phyloP scores from a whole-genome alignment of 2,329 filamentous ascomycete species.

The Penicillium vulpinum region DNA sequence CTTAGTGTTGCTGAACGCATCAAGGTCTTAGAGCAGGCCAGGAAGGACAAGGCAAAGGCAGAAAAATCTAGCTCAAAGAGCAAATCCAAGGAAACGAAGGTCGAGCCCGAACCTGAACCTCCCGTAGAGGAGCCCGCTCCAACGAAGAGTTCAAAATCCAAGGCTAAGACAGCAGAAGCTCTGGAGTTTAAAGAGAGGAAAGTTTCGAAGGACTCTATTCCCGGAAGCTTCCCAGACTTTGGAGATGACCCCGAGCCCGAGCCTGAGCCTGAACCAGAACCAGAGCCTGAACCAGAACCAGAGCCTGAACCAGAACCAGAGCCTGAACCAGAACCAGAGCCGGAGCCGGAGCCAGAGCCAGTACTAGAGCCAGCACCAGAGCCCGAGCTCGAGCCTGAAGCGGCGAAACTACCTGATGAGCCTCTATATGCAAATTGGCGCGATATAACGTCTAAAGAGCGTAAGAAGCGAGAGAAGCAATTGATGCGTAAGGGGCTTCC shows the following conservation, averaged over 20 bases:
- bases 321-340: constrained; percentile 20
- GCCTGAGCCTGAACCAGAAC: constrained; percentile 32
- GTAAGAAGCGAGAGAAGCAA: constrained; percentile 46
- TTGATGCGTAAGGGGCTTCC: constrained; percentile 30
- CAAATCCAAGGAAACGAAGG: constrained; percentile 29
- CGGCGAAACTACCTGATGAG: constrained; percentile 32
- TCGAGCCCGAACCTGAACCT: constrained; percentile 23
- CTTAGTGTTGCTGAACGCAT: constrained; percentile 56
- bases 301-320: constrained; percentile 9
- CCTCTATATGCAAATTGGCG: constrained; percentile 39
- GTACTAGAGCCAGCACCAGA: constrained; percentile 36
- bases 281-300: constrained; percentile 31
- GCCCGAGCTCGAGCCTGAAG: constrained; percentile 24
- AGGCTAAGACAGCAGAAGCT: constrained; percentile 22
- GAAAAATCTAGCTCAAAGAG: constrained; percentile 38
- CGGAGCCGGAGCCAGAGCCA: constrained; percentile 30
- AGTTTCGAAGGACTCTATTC: constrained; percentile 47
- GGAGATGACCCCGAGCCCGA: constrained; percentile 29
- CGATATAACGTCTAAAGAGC: constrained; percentile 42
- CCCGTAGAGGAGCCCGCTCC: constrained; percentile 39
- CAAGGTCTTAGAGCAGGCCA: constrained; percentile 47
- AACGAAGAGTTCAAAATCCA: constrained; percentile 27
- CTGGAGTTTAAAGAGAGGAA: constrained; percentile 33
- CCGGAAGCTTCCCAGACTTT: constrained; percentile 57
- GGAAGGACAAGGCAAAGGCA: constrained; percentile 43